Base-by-base conservation (phyloP, 805 yeast species). In the Myxozyma mucilagina region DNA sequence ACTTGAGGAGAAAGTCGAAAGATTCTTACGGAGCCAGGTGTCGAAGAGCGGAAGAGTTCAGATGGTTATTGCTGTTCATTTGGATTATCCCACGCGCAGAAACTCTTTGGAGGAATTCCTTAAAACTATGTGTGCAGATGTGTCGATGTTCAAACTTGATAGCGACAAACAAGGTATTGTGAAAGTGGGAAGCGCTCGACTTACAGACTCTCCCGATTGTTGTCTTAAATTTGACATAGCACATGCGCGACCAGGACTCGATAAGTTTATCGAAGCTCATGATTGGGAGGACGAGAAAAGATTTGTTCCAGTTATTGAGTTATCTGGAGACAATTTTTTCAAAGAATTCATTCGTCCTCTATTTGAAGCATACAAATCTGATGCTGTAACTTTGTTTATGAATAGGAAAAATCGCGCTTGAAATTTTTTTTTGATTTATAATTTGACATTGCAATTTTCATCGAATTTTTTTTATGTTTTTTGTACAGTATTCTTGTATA, bases 241-340 rank as follows among this genome's bases (percentile, higher is more conserved):
- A 1, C 39, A 45, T 44, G 53, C 53, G 3, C 44, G 53, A 6
- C 53, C 53, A 7, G 53, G 53, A 11, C 31, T 50, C 36, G 24
- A 50, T 36, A 20, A 20, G 45, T 50, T 50, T 24, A 50, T 50
- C 16, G 53, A 50, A 50, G 8, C 38, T 41, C 53, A 50, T 50
- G 53, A 50, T 36, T 50, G 53, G 53, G 10, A 38, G n/a, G 18
- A 39, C 20, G 10, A n/a, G 4, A 20, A 36, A 45, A 16, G 53
- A 50, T 10, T 13, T 11, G 29, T 50, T 14, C 53, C 53, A 24
- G 53, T 50, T 11, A 50, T 50, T 18, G 20, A 38, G 13, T n/a
- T 50, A 14, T 2, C 14, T 18, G 53, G 53, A 1, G 36, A 36
- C 20, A 24, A 50, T 6, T 50, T 50, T 14, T 50, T 38, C 39